Percentiles rank a stretch among this genome's conserved stretches.
Conservation (phyloP, 345 rosid genomes). For the Laguncularia racemosa region DNA sequence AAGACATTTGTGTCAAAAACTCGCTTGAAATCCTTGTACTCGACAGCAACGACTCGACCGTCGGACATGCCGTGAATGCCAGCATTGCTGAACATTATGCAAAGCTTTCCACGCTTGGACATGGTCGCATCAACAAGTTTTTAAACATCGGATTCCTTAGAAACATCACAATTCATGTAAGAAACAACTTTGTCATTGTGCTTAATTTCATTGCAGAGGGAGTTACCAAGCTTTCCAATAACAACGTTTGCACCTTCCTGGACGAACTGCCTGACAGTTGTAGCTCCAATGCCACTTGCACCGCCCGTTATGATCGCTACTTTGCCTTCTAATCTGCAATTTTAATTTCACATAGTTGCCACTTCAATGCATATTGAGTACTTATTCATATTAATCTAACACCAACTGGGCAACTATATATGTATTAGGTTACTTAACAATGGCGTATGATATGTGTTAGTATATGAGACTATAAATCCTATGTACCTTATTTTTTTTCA, state of each 20-base stretch:
- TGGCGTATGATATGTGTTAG: too few species aligned
- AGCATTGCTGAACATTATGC: conserved; percentile 23
- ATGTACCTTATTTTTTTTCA: too few species aligned
- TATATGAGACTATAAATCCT: too few species aligned
- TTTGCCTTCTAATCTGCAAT: conserved; percentile 24
- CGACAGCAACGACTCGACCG: not conserved
- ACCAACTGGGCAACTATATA: too few species aligned
- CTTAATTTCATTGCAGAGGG: conserved; percentile 14
- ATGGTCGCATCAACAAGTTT: conserved; percentile 16
- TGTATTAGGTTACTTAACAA: too few species aligned
- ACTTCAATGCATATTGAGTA: too few species aligned
- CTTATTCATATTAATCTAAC: too few species aligned
- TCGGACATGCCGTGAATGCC: conserved; percentile 4
- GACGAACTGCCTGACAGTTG: conserved; percentile 13
- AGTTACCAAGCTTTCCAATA: conserved; percentile 20
- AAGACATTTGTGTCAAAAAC: conserved; percentile 14
- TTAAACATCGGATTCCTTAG: conserved; percentile 12
- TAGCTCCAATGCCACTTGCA: conserved; percentile 21
- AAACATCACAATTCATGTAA: conserved; percentile 20
- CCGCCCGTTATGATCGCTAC: conserved; percentile 27
- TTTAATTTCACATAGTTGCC: too few species aligned
- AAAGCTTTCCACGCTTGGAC: conserved; percentile 22
- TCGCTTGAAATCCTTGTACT: conserved; percentile 6
- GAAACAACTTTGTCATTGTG: conserved; percentile 1
- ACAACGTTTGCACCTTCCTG: conserved; percentile 26